Percentiles rank a stretch among this genome's conserved stretches.
These are phyloP conservation scores for Houttuynia cordata DNA, from an alignment of 164 flowering plant genomes.

Conservation along the genomic window DNA sequence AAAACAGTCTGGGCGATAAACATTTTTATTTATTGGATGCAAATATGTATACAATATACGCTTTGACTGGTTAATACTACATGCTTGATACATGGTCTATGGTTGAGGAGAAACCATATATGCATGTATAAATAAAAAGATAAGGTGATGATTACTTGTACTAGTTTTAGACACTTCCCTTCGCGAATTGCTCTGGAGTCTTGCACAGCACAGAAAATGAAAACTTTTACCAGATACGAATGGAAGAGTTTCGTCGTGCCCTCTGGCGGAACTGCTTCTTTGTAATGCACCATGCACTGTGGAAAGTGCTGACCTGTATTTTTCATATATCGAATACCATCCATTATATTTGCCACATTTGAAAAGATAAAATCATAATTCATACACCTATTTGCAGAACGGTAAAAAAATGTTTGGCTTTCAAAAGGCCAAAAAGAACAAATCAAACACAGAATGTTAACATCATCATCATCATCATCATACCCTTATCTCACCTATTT, in stretches of 20 bases:
- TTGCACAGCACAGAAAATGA: not conserved
- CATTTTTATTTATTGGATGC: no score
- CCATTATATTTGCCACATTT: not conserved
- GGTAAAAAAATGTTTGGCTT: not conserved
- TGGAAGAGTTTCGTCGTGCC: constrained; percentile 26
- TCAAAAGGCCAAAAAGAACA: not conserved
- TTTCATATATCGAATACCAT: not conserved
- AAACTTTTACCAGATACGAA: constrained; percentile 31
- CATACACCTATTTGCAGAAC: not conserved
- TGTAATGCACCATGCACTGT: constrained; percentile 54
- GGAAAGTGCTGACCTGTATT: constrained; percentile 67
- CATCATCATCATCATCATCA: no score
- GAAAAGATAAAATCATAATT: not conserved
- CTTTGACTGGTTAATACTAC: no score
- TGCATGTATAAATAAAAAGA: no score
- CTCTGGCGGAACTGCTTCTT: constrained; percentile 55
- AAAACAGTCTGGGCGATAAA: no score
- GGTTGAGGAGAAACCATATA: no score
- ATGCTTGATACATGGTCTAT: no score
- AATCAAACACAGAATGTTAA: not conserved
- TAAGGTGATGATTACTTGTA: no score
- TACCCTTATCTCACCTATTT: no score
- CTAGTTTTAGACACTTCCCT: not conserved
- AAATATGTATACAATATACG: no score
- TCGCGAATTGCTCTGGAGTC: not conserved